A percentile compares a stretch with the other conserved stretches of the same genome.
Evolutionary conservation across 371 early-diverging fungal genomes (phyloP).

Genomic region (Mucor saturninus): DNA sequence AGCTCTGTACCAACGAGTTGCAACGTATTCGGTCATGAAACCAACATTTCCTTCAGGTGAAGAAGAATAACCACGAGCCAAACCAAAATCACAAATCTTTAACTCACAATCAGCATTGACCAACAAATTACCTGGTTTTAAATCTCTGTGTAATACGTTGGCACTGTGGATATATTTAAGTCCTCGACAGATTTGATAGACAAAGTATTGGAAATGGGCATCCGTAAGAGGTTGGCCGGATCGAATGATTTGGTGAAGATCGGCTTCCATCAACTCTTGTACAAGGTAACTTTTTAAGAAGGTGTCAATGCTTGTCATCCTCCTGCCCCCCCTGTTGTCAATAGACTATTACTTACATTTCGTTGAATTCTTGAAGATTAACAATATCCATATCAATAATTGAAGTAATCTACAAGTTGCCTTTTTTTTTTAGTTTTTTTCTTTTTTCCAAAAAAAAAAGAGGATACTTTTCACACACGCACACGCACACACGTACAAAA

Average conservation of each 20-base stretch:
- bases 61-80: slow-evolving; percentile 91
- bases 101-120: slow-evolving; percentile 98
- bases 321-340: too few relatives aligned
- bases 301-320: neutral
- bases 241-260: slow-evolving; percentile 97
- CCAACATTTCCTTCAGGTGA: slow-evolving; percentile 84
- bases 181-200: slow-evolving; percentile 97
- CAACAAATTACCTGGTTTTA: slow-evolving; percentile 96
- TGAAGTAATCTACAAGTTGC: slow-evolving; percentile 72
- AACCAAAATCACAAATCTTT: slow-evolving; percentile 94
- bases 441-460: too few relatives aligned
- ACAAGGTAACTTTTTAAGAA: slow-evolving; percentile 66
- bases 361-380: slow-evolving; percentile 74
- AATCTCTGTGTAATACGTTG: slow-evolving; percentile 93
- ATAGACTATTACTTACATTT: slow-evolving; percentile 66
- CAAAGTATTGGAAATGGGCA: slow-evolving; percentile 97
- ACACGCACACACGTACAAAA: neutral
- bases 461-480: too few relatives aligned
- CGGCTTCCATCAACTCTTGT: slow-evolving; percentile 98
- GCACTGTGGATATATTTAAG: slow-evolving; percentile 98
- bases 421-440: neutral
- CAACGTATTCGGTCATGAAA: slow-evolving; percentile 97
- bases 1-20: slow-evolving; percentile 98
- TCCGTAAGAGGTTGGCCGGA: slow-evolving; percentile 96
- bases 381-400: slow-evolving; percentile 68